phyloP scores from a whole-genome alignment of 345 rosid species.

The Adansonia digitata region DNA sequence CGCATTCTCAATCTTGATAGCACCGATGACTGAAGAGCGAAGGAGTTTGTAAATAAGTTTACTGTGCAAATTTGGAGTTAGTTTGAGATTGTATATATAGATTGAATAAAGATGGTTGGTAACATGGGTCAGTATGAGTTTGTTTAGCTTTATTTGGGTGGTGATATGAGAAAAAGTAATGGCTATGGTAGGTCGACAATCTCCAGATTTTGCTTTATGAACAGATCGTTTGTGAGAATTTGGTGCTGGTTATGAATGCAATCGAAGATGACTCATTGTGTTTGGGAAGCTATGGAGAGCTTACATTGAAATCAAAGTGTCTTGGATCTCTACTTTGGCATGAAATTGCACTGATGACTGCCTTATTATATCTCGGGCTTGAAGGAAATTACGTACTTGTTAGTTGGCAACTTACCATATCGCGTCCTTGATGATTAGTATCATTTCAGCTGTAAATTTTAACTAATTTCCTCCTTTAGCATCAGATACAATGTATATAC shows the following conservation, averaged over 20 bases:
- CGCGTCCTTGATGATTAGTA: conserved; percentile 2
- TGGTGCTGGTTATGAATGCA: conserved; percentile 19
- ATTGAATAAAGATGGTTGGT: conserved; percentile 42
- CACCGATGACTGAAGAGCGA: conserved; percentile 41
- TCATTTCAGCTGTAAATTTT: conserved; percentile 11
- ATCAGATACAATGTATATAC: conserved; percentile 32
- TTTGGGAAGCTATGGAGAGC: conserved; percentile 18
- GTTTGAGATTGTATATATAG: conserved; percentile 58
- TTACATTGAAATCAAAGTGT: conserved; percentile 6
- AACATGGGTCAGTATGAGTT: conserved; percentile 29
- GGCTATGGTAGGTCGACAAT: conserved; percentile 33
- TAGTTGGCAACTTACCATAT: background rate
- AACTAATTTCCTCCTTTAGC: conserved; percentile 5
- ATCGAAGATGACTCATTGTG: conserved; percentile 12
- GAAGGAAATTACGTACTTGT: conserved; percentile 1
- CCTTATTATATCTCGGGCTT: conserved; percentile 8
- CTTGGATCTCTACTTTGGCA: conserved; percentile 13
- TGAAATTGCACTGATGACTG: conserved; percentile 10
- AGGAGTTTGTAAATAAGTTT: conserved; percentile 41
- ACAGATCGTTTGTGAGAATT: conserved; percentile 17
- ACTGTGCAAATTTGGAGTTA: conserved; percentile 26
- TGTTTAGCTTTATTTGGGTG: conserved; percentile 27
- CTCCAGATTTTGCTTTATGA: conserved; percentile 23
- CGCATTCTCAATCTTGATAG: conserved; percentile 87
- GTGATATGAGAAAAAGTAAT: conserved; percentile 26